Conservation (phyloP, 495 filamentous ascomycete species). For the Letharia columbiana region DNA sequence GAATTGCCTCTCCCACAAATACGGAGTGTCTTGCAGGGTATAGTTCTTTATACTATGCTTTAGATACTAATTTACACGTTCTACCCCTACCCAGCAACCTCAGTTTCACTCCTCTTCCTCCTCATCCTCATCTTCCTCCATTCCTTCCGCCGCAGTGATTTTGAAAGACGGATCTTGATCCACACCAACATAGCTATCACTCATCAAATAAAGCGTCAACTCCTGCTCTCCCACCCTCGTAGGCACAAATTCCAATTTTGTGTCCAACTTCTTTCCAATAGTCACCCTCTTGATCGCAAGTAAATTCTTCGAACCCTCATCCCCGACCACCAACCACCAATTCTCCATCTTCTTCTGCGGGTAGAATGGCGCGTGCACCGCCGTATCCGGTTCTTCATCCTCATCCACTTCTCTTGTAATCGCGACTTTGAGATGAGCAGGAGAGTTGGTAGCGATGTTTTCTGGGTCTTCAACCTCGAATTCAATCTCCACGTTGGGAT, state of each 20-base stretch:
- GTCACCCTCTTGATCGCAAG: constrained; percentile 93
- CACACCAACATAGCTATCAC: constrained; percentile 94
- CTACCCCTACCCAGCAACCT: background rate
- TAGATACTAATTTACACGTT: background rate
- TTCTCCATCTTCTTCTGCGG: constrained; percentile 91
- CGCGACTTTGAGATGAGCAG: constrained; percentile 75
- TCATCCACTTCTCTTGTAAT: constrained; percentile 79
- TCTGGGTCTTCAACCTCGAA: constrained; percentile 80
- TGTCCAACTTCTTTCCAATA: constrained; percentile 65
- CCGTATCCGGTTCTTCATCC: constrained; percentile 65
- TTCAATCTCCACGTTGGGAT: constrained; percentile 85
- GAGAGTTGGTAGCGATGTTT: constrained; percentile 65
- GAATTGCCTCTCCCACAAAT: background rate
- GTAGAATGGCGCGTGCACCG: constrained; percentile 94
- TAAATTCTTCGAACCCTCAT: constrained; percentile 73
- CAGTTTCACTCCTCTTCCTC: constrained; percentile 53
- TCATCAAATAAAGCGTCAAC: constrained; percentile 88
- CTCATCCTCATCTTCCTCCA: constrained; percentile 88
- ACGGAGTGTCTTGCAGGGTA: background rate
- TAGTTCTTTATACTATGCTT: background rate
- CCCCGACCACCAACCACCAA: constrained; percentile 92
- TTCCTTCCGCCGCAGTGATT: constrained; percentile 78
- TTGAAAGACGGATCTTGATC: constrained; percentile 90
- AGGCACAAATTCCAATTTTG: constrained; percentile 81
- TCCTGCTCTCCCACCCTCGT: constrained; percentile 69